These are phyloP conservation scores for Volvox carteri DNA, from an alignment of 163 green algal species.

Conservation along the genomic window DNA sequence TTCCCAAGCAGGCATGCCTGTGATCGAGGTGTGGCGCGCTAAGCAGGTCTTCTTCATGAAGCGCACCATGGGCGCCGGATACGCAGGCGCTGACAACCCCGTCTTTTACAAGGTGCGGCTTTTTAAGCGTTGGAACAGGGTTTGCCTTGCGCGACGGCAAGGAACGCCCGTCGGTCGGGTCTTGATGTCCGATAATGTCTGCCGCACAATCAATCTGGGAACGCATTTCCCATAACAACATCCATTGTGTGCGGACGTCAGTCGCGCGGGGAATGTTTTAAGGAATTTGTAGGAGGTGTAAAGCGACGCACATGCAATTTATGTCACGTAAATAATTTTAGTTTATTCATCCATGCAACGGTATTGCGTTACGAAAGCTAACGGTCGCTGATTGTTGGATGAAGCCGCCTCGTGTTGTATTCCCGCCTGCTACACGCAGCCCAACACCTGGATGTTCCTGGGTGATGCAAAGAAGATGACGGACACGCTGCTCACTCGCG, in stretches of 20 bases:
- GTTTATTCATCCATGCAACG: neutral
- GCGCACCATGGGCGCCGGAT: conserved; percentile 90
- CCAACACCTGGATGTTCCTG: conserved; percentile 55
- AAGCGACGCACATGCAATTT: too few species aligned
- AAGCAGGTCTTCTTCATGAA: conserved; percentile 96
- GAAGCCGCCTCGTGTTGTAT: neutral
- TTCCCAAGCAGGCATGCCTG: conserved; percentile 94
- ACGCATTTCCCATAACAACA: neutral
- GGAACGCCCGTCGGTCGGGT: neutral
- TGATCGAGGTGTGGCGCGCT: conserved; percentile 92
- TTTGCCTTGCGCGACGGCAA: too few species aligned
- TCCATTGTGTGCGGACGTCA: neutral
- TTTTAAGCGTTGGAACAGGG: too few species aligned
- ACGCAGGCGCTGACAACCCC: conserved; percentile 85
- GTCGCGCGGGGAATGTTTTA: too few species aligned
- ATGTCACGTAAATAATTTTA: too few species aligned
- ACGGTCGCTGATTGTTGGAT: too few species aligned
- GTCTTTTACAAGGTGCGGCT: conserved; percentile 90
- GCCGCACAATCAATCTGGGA: neutral
- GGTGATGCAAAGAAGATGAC: conserved; percentile 59
- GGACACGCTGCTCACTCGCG: conserved; percentile 46
- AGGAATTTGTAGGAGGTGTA: neutral
- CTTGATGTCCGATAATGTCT: neutral
- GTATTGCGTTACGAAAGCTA: too few species aligned
- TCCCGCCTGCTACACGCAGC: neutral